Evolutionary conservation across 345 rosid genomes (phyloP).

Genomic region (Triadica sebifera): DNA sequence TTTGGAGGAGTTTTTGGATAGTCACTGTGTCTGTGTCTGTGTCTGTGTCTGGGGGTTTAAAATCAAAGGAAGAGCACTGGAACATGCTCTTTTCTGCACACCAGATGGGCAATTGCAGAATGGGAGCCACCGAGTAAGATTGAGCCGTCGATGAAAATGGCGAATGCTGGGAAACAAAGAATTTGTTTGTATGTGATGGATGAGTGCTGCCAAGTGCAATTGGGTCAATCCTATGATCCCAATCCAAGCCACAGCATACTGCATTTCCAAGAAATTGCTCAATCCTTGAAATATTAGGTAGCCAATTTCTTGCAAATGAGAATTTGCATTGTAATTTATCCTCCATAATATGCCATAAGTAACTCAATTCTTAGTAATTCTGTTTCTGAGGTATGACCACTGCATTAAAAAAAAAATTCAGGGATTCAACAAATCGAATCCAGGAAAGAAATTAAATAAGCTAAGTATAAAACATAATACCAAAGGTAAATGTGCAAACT

Average conservation of each 20-base stretch:
- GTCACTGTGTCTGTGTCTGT: no score
- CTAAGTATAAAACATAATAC: no score
- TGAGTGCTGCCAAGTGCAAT: slow-evolving; percentile 59
- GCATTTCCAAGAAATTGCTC: slow-evolving; percentile 50
- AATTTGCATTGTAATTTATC: no score
- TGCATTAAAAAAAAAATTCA: no score
- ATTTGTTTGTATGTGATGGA: slow-evolving; percentile 54
- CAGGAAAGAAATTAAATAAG: no score
- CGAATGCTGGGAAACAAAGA: slow-evolving; percentile 58
- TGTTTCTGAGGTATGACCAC: no score
- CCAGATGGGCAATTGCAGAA: slow-evolving; percentile 80
- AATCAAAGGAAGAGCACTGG: slow-evolving; percentile 49
- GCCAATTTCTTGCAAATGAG: no score
- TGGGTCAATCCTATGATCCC: slow-evolving; percentile 75
- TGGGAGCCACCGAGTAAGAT: slow-evolving; percentile 49
- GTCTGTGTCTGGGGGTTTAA: slow-evolving; percentile 43
- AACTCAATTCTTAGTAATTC: no score
- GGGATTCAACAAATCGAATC: no score
- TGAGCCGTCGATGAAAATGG: slow-evolving; percentile 66
- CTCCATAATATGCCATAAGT: no score
- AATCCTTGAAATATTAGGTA: not conserved
- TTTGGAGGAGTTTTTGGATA: slow-evolving; percentile 46
- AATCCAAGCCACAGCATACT: slow-evolving; percentile 61
- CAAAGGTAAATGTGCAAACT: not conserved
- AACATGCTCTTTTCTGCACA: slow-evolving; percentile 47